Base-by-base conservation (phyloP, 192 early-diverging fungal species). In the Thamnidium elegans region DNA sequence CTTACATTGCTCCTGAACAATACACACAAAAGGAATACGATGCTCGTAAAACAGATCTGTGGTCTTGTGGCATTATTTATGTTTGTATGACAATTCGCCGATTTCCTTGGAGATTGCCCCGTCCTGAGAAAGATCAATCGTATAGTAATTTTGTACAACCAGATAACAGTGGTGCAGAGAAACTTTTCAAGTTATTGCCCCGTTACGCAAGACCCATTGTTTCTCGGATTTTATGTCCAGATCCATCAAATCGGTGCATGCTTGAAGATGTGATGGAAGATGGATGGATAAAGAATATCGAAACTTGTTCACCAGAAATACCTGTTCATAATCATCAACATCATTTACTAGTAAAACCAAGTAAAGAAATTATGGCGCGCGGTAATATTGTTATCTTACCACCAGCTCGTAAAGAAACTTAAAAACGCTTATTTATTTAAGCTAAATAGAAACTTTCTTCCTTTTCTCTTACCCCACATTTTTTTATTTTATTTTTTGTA, bases 1-100 rank as follows among this genome's bases (percentile, higher is more conserved):
- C 96, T 8, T 99, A 97, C 75, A 99, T 99, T 80, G 94, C 93
- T 0, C 96, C 96, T 42, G 96, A 97, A 72, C 80, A 85, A 20
- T 88, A 91, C 64, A 71, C 67, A 42, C 79, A 80, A 7, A 74
- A 76, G n/a, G 84, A 87, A 48, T 95, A 98, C 71, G 92, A 94
- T 65, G 85, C 89, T n/a, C 87, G 91, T 61, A 68, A 78, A n/a
- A 86, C 93, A 0, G 96, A 98, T 77, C 69, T 98, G 17, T 98
- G 96, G 96, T 88, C 90, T 4, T 64, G 84, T 32, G 96, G 92
- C 23, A 93, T 98, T 66, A 94, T 97, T 61, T 94, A 87, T 77
- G 82, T 89, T 53, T 89, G 88, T 63, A 85, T 91, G 84, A 78
- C 78, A 10, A 71, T 88, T 11, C 83, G 83, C 31, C 84, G 87